Percentiles rank a stretch among this genome's conserved stretches.
phyloP scores from a whole-genome alignment of 805 yeast species.

The Cyberlindnera euphorbiae region DNA sequence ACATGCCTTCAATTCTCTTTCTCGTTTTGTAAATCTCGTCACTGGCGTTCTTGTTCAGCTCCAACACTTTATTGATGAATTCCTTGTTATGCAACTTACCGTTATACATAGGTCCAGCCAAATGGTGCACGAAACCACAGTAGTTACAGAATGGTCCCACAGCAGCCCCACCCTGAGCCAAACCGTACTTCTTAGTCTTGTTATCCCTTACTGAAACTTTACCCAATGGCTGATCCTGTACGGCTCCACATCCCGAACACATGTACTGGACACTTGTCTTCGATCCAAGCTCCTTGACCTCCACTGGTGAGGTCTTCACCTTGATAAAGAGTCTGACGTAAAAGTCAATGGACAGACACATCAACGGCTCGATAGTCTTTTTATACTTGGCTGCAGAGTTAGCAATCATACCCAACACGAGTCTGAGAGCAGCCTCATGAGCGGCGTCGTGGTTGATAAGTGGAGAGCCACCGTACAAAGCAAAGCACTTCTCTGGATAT shows the following conservation, averaged over 20 bases:
- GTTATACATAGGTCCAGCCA: conserved; percentile 98
- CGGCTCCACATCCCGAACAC: conserved; percentile 84
- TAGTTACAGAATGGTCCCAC: conserved; percentile 56
- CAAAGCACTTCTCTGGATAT: conserved; percentile 95
- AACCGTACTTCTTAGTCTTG: conserved; percentile 49
- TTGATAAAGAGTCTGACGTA: conserved; percentile 83
- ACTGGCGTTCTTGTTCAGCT: conserved; percentile 46
- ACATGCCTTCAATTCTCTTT: conserved; percentile 88
- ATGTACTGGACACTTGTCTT: conserved; percentile 73
- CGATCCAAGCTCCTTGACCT: conserved; percentile 75
- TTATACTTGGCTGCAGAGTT: conserved; percentile 87
- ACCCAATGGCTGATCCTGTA: conserved; percentile 71
- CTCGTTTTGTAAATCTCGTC: conserved; percentile 66
- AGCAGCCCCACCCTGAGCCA: conserved; percentile 57
- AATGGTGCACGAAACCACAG: conserved; percentile 66
- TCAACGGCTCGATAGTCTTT: conserved; percentile 78
- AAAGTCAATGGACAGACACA: conserved; percentile 85
- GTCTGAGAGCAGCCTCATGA: conserved; percentile 88
- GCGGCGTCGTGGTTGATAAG: conserved; percentile 68
- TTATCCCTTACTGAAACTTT: conserved; percentile 41
- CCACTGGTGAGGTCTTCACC: conserved; percentile 71
- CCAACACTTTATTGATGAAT: conserved; percentile 61
- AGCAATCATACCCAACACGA: conserved; percentile 73
- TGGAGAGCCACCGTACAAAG: conserved; percentile 90
- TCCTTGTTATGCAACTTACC: conserved; percentile 67